These are phyloP conservation scores for Elsinoe australis DNA, from an alignment of 2,329 filamentous ascomycete genomes.

Conservation along the genomic window DNA sequence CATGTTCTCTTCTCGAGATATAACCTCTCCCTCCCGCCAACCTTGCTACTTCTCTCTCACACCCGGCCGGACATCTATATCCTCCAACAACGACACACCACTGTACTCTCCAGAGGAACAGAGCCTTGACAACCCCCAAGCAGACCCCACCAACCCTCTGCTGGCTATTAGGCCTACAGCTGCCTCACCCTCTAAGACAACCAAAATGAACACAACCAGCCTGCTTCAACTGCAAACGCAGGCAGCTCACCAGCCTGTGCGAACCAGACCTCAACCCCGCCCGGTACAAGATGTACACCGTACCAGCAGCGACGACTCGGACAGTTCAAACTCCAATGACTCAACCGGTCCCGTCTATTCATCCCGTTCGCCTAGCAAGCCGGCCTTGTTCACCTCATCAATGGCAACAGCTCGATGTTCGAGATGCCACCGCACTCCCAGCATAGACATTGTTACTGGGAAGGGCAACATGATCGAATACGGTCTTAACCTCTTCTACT, in stretches of 20 bases:
- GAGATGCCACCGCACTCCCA: slow-evolving; percentile 30
- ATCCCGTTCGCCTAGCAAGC: neutral
- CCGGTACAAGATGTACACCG: slow-evolving; percentile 31
- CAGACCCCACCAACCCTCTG: slow-evolving; percentile 22
- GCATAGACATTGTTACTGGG: slow-evolving; percentile 29
- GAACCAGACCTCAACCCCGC: slow-evolving; percentile 26
- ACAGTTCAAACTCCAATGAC: neutral
- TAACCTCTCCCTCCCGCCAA: slow-evolving; percentile 13
- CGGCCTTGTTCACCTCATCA: slow-evolving; percentile 1
- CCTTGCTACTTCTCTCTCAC: slow-evolving; percentile 17
- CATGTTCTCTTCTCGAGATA: slow-evolving; percentile 17
- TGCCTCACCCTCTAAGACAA: slow-evolving; percentile 11
- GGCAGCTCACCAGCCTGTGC: slow-evolving; percentile 24
- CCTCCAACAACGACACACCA: slow-evolving; percentile 8
- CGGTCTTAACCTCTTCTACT: slow-evolving; percentile 34
- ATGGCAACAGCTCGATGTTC: slow-evolving; percentile 30
- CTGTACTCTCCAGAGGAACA: slow-evolving; percentile 9
- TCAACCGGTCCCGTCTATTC: neutral
- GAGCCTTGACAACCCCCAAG: slow-evolving; percentile 6
- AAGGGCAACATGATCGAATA: slow-evolving; percentile 33
- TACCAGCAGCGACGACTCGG: slow-evolving; percentile 28
- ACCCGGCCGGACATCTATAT: slow-evolving; percentile 8
- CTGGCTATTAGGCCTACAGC: slow-evolving; percentile 21
- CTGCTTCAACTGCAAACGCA: slow-evolving; percentile 30
- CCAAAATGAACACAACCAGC: slow-evolving; percentile 23